A percentile compares a stretch with the other conserved stretches of the same genome.
These are phyloP conservation scores for Leptographium lundbergii DNA, from an alignment of 2,329 filamentous ascomycete genomes.

Conservation along the genomic window DNA sequence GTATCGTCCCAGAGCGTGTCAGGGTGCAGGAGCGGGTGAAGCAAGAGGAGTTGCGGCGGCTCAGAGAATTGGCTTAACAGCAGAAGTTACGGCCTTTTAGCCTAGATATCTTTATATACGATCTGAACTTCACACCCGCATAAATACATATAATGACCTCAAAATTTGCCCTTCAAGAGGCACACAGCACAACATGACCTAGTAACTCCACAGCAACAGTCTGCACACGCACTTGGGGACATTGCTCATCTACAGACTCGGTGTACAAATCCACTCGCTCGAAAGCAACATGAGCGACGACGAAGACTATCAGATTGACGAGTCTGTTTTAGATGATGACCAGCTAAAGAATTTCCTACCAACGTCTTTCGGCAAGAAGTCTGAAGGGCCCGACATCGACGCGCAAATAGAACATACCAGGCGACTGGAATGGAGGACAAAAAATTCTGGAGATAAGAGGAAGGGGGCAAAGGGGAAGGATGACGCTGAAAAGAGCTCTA, in stretches of 20 bases:
- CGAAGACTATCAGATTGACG: slow-evolving; percentile 45
- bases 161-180: background rate
- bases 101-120: background rate
- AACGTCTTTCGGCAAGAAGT: slow-evolving; percentile 72
- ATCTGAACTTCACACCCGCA: background rate
- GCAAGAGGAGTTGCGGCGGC: slow-evolving; percentile 26
- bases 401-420: slow-evolving; percentile 73
- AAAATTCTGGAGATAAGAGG: background rate
- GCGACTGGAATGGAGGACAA: slow-evolving; percentile 35
- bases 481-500: slow-evolving; percentile 12
- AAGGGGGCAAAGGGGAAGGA: slow-evolving; percentile 14
- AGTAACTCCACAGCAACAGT: background rate
- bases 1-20: slow-evolving; percentile 35
- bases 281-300: slow-evolving; percentile 19
- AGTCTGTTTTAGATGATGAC: slow-evolving; percentile 46
- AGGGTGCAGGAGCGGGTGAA: slow-evolving; percentile 37
- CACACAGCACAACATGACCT: background rate
- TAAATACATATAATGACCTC: background rate
- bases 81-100: background rate
- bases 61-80: background rate
- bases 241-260: background rate
- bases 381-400: slow-evolving; percentile 58
- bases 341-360: slow-evolving; percentile 69
- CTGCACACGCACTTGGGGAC: background rate
- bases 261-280: background rate